Base-by-base conservation (phyloP, 768 basidiomycete species). In the Sarcomyxa edulis region DNA sequence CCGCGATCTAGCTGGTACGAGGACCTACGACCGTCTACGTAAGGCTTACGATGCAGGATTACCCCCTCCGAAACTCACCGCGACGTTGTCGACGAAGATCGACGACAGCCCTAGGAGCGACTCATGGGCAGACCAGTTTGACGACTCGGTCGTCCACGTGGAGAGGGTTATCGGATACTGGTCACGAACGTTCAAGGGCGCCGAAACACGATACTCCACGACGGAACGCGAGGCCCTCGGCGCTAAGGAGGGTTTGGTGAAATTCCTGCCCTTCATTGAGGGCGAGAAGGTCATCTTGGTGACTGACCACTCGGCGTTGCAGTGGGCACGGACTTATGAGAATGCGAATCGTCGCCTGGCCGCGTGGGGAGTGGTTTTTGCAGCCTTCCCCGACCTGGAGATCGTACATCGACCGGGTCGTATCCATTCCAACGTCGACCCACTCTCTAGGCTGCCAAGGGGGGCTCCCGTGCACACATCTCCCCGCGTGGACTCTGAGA, bases 341-440 rank as follows among this genome's bases (percentile, higher is more conserved):
- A n/a, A n/a, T n/a, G n/a, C n/a, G n/a, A n/a, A n/a, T n/a, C n/a
- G n/a, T n/a, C n/a, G n/a, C n/a, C n/a, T n/a, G n/a, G n/a, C n/a
- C n/a, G n/a, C n/a, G n/a, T n/a, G n/a, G n/a, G n/a, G n/a, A n/a
- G n/a, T n/a, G n/a, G n/a, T n/a, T n/a, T n/a, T n/a, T n/a, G n/a
- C n/a, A n/a, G n/a, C n/a, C n/a, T n/a, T n/a, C n/a, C n/a, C n/a
- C n/a, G n/a, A n/a, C n/a, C n/a, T n/a, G n/a, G n/a, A n/a, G n/a
- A n/a, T n/a, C n/a, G n/a, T n/a, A n/a, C n/a, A n/a, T n/a, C n/a
- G n/a, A n/a, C n/a, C n/a, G n/a, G n/a, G n/a, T 0, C 10, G 53
- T 18, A 42, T 61, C 0, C 64, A 65, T 30, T 62, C 57, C 2
- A 65, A 66, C 35, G 53, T 57, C 1, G 53, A 56, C 35, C 55